Evolutionary conservation across 305 asterid genomes (phyloP).

Genomic region (Euphrasia arctica): DNA sequence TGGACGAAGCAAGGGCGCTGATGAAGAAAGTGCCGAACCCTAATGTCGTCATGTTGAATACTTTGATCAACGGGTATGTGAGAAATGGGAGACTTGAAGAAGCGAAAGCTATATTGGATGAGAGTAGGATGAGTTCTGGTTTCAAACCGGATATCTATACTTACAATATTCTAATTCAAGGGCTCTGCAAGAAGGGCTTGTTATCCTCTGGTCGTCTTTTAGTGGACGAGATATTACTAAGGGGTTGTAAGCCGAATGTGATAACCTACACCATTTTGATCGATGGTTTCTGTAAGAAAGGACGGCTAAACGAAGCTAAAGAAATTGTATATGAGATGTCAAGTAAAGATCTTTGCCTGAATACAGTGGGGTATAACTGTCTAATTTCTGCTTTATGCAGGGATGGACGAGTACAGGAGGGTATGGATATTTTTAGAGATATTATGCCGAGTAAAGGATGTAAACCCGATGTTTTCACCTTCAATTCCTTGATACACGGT

Average conservation of each 20-base stretch:
- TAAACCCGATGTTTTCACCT: constrained; percentile 64
- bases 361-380: constrained; percentile 77
- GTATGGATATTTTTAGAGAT: constrained; percentile 41
- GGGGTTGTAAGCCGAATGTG: constrained; percentile 53
- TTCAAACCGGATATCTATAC: constrained; percentile 67
- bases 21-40: constrained; percentile 63
- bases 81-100: constrained; percentile 50
- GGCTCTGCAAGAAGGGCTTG: constrained; percentile 64
- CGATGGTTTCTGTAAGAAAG: constrained; percentile 62
- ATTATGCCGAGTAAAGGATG: constrained; percentile 52
- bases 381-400: constrained; percentile 70
- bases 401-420: constrained; percentile 53
- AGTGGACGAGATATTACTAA: constrained; percentile 45
- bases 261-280: constrained; percentile 74
- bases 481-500: constrained; percentile 69
- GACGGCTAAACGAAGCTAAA: constrained; percentile 56
- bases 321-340: constrained; percentile 60
- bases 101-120: constrained; percentile 54
- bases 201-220: constrained; percentile 53
- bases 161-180: constrained; percentile 63
- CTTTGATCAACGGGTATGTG: constrained; percentile 64
- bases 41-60: constrained; percentile 45
- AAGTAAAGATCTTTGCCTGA: constrained; percentile 46
- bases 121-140: constrained; percentile 39
- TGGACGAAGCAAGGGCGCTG: constrained; percentile 57